These are phyloP conservation scores for Mucor sp. DNA, from an alignment of 371 early-diverging fungal species.

Conservation along the genomic window DNA sequence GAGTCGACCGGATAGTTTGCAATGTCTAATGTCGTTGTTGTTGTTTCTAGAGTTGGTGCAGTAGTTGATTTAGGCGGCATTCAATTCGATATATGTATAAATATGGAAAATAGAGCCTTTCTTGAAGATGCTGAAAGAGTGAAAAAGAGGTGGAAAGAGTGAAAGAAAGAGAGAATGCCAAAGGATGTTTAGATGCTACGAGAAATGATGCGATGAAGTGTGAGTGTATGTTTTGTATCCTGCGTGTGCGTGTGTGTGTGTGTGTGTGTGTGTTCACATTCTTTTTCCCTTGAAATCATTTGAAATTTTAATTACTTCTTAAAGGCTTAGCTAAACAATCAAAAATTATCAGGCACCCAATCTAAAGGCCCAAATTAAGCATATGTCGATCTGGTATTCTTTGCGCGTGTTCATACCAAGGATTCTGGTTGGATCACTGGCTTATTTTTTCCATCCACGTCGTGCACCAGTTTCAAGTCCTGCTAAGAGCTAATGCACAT, in stretches of 20 bases:
- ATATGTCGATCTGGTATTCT: slow-evolving; percentile 14
- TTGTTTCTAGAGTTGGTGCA: not conserved
- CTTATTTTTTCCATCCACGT: not conserved
- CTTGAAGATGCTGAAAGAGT: not conserved
- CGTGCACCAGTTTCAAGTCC: not conserved
- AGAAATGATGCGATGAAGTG: not conserved
- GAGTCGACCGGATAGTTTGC: slow-evolving; percentile 38
- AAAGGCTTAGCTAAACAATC: slow-evolving; percentile 7
- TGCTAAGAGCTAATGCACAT: not conserved
- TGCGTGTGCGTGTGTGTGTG: too few species aligned
- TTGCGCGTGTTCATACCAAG: slow-evolving; percentile 7
- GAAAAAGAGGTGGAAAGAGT: not conserved
- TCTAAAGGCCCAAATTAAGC: slow-evolving; percentile 8
- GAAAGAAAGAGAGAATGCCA: not conserved
- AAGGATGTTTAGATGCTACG: not conserved
- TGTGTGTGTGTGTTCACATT: not conserved
- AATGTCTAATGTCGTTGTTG: slow-evolving; percentile 27
- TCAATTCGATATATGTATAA: slow-evolving; percentile 2
- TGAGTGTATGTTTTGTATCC: not conserved
- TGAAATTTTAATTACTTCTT: not conserved
- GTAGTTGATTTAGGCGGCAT: slow-evolving; percentile 6
- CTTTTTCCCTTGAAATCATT: slow-evolving; percentile 5
- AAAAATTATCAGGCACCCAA: slow-evolving; percentile 4
- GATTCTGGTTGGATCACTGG: slow-evolving; percentile 12
- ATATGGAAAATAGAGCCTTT: slow-evolving; percentile 3